A percentile compares a stretch with the other conserved stretches of the same genome.
phyloP scores from a whole-genome alignment of 1,139 yeast genomes.

The Ogataea hybrid region DNA sequence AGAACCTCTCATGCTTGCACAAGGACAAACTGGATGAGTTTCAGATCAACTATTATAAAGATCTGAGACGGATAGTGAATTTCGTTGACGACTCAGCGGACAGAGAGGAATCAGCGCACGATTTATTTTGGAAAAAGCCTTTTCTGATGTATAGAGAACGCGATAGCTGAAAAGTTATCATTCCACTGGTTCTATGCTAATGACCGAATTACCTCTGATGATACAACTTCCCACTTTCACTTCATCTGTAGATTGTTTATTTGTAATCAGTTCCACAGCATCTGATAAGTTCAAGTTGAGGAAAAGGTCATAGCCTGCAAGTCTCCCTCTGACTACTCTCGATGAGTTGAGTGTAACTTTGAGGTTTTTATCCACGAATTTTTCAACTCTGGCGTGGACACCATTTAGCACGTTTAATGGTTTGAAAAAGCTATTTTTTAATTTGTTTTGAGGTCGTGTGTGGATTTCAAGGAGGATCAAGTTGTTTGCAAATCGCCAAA shows the following conservation, averaged over 20 bases:
- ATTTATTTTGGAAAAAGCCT: slow-evolving; percentile 18
- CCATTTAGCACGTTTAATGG: slow-evolving; percentile 23
- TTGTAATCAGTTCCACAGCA: slow-evolving; percentile 25
- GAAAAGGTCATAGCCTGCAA: slow-evolving; percentile 33
- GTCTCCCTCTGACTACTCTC: slow-evolving; percentile 29
- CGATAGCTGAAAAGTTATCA: background rate
- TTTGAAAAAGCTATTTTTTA: background rate
- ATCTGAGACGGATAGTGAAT: slow-evolving; percentile 20
- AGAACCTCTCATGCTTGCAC: background rate
- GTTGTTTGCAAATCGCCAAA: slow-evolving; percentile 3
- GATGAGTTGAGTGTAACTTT: slow-evolving; percentile 30
- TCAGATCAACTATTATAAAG: slow-evolving; percentile 26
- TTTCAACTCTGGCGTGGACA: slow-evolving; percentile 34
- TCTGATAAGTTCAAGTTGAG: slow-evolving; percentile 32
- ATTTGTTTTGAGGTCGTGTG: slow-evolving; percentile 5
- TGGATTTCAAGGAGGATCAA: no score
- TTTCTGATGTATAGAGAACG: slow-evolving; percentile 6
- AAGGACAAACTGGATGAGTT: slow-evolving; percentile 22
- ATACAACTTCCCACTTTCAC: slow-evolving; percentile 31
- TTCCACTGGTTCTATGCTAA: slow-evolving; percentile 30
- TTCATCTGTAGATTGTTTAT: slow-evolving; percentile 14
- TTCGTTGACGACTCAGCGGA: slow-evolving; percentile 15
- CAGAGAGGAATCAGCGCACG: slow-evolving; percentile 2
- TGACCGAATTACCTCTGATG: slow-evolving; percentile 33
- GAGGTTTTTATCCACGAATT: slow-evolving; percentile 28